phyloP scores from a whole-genome alignment of 371 early-diverging fungal species.

The Rhizopus arrhizus region DNA sequence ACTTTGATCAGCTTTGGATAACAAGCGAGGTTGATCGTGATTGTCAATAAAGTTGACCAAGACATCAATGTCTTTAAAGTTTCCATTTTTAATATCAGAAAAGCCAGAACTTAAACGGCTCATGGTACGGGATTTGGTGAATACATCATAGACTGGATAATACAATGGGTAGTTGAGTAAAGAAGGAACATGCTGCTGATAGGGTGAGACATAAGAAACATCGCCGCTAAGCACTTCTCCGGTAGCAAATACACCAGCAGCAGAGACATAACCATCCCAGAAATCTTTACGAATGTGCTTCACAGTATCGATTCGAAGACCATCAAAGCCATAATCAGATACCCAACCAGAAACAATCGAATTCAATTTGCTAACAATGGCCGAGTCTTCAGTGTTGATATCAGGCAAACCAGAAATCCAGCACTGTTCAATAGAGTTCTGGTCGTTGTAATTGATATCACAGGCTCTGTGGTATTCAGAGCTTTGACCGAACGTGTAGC shows the following conservation, averaged over 20 bases:
- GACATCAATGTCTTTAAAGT: conserved; percentile 26
- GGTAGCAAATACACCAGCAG: conserved; percentile 44
- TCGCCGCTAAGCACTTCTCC: conserved; percentile 41
- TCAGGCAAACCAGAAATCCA: conserved; percentile 35
- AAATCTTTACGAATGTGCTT: conserved; percentile 45
- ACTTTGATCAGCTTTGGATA: background rate
- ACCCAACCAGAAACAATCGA: conserved; percentile 34
- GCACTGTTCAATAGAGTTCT: conserved; percentile 33
- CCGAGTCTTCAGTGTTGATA: conserved; percentile 43
- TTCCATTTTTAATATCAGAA: conserved; percentile 1
- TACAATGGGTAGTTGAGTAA: conserved; percentile 38
- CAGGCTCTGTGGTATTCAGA: conserved; percentile 30
- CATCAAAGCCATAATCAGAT: conserved; percentile 43
- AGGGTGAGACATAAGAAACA: conserved; percentile 27
- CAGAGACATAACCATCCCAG: conserved; percentile 34
- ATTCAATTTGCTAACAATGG: conserved; percentile 27
- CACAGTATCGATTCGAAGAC: conserved; percentile 52
- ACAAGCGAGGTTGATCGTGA: conserved; percentile 45
- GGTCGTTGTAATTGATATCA: conserved; percentile 25
- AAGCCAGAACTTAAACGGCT: conserved; percentile 21
- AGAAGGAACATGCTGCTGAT: conserved; percentile 25
- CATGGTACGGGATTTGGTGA: conserved; percentile 26
- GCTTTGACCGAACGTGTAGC: conserved; percentile 26
- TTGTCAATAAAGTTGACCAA: conserved; percentile 49
- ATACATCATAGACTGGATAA: conserved; percentile 27